These are phyloP conservation scores for Paxillus rubicundulus DNA, from an alignment of 768 basidiomycete species.

Conservation along the genomic window DNA sequence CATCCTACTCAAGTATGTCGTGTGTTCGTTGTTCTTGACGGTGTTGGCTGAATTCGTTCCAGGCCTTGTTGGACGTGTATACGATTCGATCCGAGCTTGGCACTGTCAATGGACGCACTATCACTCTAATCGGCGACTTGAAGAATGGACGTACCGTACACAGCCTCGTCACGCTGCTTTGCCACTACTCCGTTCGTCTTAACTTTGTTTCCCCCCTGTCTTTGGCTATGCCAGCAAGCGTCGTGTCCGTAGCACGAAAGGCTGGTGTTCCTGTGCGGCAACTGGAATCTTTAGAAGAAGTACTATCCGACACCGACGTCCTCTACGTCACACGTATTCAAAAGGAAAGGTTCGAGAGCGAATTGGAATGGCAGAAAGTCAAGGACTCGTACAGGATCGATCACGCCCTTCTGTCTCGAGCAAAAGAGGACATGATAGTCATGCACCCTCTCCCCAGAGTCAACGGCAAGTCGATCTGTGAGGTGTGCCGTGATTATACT, in stretches of 20 bases:
- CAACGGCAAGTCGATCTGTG: slow-evolving; percentile 53
- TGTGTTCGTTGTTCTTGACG: not conserved
- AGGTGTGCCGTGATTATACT: slow-evolving; percentile 1
- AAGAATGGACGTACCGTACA: slow-evolving; percentile 99
- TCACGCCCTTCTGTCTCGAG: slow-evolving; percentile 87
- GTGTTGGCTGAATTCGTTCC: slow-evolving; percentile 3
- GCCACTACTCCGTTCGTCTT: slow-evolving; percentile 87
- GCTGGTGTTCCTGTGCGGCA: slow-evolving; percentile 77
- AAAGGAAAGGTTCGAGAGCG: slow-evolving; percentile 84
- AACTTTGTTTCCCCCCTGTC: slow-evolving; percentile 92
- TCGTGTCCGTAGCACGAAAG: slow-evolving; percentile 80
- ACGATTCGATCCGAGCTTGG: slow-evolving; percentile 98
- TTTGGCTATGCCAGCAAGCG: slow-evolving; percentile 84
- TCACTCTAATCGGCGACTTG: slow-evolving; percentile 91
- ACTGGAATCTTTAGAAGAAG: slow-evolving; percentile 88
- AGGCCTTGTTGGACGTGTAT: slow-evolving; percentile 86
- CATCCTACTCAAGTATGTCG: slow-evolving; percentile 85
- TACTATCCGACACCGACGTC: slow-evolving; percentile 90
- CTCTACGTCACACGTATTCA: slow-evolving; percentile 96
- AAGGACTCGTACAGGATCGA: slow-evolving; percentile 93
- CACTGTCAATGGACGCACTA: slow-evolving; percentile 93
- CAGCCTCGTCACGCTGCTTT: slow-evolving; percentile 88
- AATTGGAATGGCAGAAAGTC: slow-evolving; percentile 84
- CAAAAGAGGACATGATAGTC: slow-evolving; percentile 97
- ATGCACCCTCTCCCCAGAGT: slow-evolving; percentile 99